phyloP scores from a whole-genome alignment of 805 yeast genomes.

The Hanseniaspora mollemarum region DNA sequence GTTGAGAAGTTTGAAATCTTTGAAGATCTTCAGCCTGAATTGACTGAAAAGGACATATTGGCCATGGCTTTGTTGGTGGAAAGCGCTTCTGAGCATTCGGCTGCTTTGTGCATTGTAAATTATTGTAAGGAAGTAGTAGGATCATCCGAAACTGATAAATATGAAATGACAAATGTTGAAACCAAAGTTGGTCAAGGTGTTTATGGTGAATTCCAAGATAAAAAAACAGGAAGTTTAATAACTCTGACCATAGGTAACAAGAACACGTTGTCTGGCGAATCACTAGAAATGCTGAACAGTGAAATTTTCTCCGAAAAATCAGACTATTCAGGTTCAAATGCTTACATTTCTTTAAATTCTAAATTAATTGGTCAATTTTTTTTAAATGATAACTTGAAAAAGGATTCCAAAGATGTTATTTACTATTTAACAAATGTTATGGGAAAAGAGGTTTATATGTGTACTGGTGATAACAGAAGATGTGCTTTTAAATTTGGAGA shows the following conservation, averaged over 20 bases:
- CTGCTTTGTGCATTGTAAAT: constrained; percentile 56
- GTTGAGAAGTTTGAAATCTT: constrained; percentile 26
- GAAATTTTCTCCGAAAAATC: constrained; percentile 17
- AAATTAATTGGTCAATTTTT: constrained; percentile 53
- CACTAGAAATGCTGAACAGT: constrained; percentile 16
- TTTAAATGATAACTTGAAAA: constrained; percentile 55
- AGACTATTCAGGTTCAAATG: constrained; percentile 29
- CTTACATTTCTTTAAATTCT: constrained; percentile 50
- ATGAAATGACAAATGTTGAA: constrained; percentile 20
- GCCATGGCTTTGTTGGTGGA: constrained; percentile 49
- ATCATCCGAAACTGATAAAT: not conserved
- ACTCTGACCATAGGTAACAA: constrained; percentile 47
- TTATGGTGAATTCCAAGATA: constrained; percentile 22
- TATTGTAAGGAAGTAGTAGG: constrained; percentile 24
- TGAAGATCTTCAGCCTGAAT: constrained; percentile 8
- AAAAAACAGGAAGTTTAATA: constrained; percentile 21
- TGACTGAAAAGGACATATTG: constrained; percentile 36
- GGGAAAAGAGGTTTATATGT: constrained; percentile 63
- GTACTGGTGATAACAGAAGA: constrained; percentile 70
- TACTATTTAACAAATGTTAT: constrained; percentile 36
- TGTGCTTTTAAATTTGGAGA: constrained; percentile 57
- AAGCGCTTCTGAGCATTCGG: constrained; percentile 71
- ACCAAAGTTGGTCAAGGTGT: constrained; percentile 34
- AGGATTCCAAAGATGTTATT: constrained; percentile 53
- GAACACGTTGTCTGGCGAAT: constrained; percentile 27